Base-by-base conservation (phyloP, 306 rosid species). In the Glycine tomentella region DNA sequence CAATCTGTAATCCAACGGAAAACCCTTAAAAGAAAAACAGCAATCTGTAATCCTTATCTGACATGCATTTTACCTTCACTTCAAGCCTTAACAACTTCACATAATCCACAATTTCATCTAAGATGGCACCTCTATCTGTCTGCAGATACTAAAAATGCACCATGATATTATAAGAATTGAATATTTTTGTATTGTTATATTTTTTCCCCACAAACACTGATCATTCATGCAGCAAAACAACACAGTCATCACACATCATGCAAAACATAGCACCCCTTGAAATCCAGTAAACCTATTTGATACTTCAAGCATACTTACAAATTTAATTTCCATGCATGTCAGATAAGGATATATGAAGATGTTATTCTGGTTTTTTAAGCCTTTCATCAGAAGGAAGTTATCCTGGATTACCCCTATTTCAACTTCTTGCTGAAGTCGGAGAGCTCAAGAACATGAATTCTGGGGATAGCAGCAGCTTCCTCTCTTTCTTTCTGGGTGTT, bases 101-200 rank as follows among this genome's bases (percentile, higher is more conserved):
- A 67, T 95, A 95, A 90, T 95, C 99, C 85, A 93, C 97, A 46
- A 95, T 95, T 85, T 95, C 99, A 83, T 95, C 99, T 10, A 95
- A 90, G 98, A 95, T 95, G 66, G 96, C 99, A 72, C 98, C 99
- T 85, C 97, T 93, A 86, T 95, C 98, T 8, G 97, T 93, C 99
- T 95, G 89, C 76, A 44, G 63, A 57, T 6, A 20, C 58, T 20
- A 65, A 9, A 67, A 76, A 83, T 55, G 40, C 74, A 79, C 51
- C 57, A 34, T 9, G 58, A 72, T 51, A 59, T 87, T 67, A 87
- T 86, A 73, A 62, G 42, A 49, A 55, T 15, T 36, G 66, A 79
- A 74, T 11, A 65, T 48, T 17, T 65, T 77, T 57, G 40, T 53
- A 74, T 34, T 31, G 38, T 40, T 59, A 53, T 56, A 15, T 73